Evolutionary conservation across 345 rosid genomes (phyloP).

Genomic region (Citrus mangshanensis): DNA sequence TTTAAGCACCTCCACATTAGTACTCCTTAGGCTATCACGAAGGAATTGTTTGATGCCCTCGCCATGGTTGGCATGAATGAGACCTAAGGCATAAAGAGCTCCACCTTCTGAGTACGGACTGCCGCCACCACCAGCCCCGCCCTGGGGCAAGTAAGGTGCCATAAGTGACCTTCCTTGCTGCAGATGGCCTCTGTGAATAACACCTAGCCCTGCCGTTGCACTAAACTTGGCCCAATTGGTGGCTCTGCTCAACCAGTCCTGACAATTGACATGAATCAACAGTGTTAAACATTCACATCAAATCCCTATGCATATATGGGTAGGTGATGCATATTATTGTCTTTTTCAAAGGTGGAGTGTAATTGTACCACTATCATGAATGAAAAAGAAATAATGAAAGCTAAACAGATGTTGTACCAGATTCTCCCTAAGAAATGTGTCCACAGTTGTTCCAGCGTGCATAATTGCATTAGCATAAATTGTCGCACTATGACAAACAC

Average conservation of each 20-base stretch:
- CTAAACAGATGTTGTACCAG: conserved; percentile 44
- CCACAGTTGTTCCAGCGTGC: conserved; percentile 99
- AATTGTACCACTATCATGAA: not conserved
- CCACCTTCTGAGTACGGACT: conserved; percentile 99
- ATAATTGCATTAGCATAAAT: conserved; percentile 96
- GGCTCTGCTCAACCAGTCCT: conserved; percentile 99
- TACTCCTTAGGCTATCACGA: conserved; percentile 86
- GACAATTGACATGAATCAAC: conserved; percentile 19
- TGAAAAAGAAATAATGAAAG: not conserved
- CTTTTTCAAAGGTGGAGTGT: not conserved
- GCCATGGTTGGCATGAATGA: conserved; percentile 98
- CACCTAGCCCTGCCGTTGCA: conserved; percentile 99
- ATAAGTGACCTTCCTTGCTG: conserved; percentile 96
- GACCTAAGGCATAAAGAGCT: conserved; percentile 96
- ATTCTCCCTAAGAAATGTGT: conserved; percentile 96
- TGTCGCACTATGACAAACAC: conserved; percentile 99
- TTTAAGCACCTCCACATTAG: conserved; percentile 76
- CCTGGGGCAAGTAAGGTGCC: conserved; percentile 99
- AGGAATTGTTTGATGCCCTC: conserved; percentile 98
- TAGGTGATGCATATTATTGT: not conserved
- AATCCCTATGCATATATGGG: not conserved
- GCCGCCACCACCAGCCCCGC: conserved; percentile 92
- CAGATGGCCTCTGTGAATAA: conserved; percentile 94
- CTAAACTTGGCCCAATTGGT: conserved; percentile 99
- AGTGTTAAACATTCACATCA: conserved; percentile 1